These are phyloP conservation scores for Ustilaginoidea virens DNA, from an alignment of 2,329 filamentous ascomycete species.

Conservation along the genomic window DNA sequence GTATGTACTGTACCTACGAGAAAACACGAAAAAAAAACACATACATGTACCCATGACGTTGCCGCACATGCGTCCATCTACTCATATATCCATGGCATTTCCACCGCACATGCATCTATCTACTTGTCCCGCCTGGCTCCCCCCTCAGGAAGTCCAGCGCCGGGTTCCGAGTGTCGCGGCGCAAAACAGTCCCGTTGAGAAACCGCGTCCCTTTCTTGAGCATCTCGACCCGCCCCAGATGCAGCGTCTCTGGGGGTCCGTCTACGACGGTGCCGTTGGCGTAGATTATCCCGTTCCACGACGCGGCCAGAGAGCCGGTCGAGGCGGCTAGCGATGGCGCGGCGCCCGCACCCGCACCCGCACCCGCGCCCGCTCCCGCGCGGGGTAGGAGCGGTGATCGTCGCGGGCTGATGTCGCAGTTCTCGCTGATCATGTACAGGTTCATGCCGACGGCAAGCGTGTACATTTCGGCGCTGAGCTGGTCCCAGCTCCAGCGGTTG, in stretches of 20 bases:
- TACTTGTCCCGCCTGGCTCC: neutral
- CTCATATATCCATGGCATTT: no score
- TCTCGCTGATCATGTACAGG: conserved; percentile 18
- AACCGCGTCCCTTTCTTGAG: conserved; percentile 13
- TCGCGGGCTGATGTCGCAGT: conserved; percentile 11
- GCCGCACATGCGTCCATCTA: no score
- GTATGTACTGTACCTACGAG: no score
- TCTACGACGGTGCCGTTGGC: conserved; percentile 14
- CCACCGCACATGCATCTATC: neutral
- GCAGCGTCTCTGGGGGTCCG: conserved; percentile 9
- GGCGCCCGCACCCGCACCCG: neutral
- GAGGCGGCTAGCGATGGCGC: neutral
- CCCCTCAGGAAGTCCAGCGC: neutral
- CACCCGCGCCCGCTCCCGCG: neutral
- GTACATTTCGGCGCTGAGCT: conserved; percentile 16
- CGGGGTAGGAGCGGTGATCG: conserved; percentile 11
- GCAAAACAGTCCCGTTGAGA: conserved; percentile 10
- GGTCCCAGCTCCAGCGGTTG: conserved; percentile 11
- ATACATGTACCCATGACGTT: no score
- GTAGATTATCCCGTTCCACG: conserved; percentile 16
- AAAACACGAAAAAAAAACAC: no score
- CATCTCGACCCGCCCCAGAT: conserved; percentile 8
- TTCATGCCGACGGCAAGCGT: conserved; percentile 13
- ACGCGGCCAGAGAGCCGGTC: conserved; percentile 1
- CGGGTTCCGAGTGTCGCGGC: conserved; percentile 5